These are phyloP conservation scores for Teratosphaeria destructans DNA, from an alignment of 2,329 filamentous ascomycete genomes.

Conservation along the genomic window DNA sequence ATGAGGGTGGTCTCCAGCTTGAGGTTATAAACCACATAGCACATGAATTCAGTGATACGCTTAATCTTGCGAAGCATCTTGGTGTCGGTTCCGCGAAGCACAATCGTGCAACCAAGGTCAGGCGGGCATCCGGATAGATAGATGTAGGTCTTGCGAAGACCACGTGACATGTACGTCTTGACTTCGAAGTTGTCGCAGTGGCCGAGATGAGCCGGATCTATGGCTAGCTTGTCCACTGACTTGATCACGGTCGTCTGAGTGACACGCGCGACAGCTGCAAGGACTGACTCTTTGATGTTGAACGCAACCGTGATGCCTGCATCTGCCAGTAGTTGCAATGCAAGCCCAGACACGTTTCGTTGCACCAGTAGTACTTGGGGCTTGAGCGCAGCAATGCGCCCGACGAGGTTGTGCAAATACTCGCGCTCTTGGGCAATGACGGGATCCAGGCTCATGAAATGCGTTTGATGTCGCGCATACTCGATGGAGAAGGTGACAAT, in stretches of 20 bases:
- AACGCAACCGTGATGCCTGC: conserved; percentile 88
- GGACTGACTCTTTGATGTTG: conserved; percentile 92
- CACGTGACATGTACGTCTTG: conserved; percentile 82
- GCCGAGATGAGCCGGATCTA: conserved; percentile 63
- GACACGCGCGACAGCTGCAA: conserved; percentile 88
- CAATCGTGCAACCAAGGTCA: conserved; percentile 89
- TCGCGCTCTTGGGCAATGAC: conserved; percentile 95
- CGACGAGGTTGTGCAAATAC: conserved; percentile 82
- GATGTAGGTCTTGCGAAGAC: conserved; percentile 86
- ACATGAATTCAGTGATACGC: conserved; percentile 94
- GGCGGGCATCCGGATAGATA: conserved; percentile 85
- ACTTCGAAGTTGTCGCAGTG: conserved; percentile 83
- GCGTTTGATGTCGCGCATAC: conserved; percentile 82
- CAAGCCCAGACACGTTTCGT: conserved; percentile 82
- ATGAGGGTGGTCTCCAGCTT: conserved; percentile 92
- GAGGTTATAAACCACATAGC: conserved; percentile 95
- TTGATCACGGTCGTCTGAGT: conserved; percentile 88
- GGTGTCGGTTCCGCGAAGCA: conserved; percentile 69
- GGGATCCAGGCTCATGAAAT: conserved; percentile 96
- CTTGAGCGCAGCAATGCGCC: conserved; percentile 73
- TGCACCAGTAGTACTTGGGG: conserved; percentile 86
- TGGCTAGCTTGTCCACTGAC: conserved; percentile 85
- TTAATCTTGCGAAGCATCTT: conserved; percentile 69
- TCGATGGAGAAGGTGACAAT: conserved; percentile 94
- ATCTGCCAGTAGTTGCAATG: conserved; percentile 76